Percentiles rank a stretch among this genome's conserved stretches.
Evolutionary conservation across 179 eudicot genomes (phyloP).

Genomic region (Heliamphora pulchella): DNA sequence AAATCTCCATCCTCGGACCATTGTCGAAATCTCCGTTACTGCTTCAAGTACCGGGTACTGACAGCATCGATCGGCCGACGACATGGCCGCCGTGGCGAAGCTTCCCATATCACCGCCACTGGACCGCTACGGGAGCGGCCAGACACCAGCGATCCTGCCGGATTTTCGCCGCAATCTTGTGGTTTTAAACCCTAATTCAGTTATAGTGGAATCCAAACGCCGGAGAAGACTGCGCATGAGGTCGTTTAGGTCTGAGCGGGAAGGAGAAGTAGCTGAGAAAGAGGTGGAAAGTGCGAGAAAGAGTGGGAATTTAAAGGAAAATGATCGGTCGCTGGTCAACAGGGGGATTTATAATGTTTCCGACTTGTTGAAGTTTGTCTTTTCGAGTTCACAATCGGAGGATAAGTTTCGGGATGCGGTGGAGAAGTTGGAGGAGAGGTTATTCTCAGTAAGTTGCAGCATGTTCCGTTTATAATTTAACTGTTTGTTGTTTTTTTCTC

Average conservation of each 20-base stretch:
- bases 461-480: neutral
- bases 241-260: slow-evolving; percentile 45
- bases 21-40: too few relatives aligned
- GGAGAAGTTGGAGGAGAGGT: slow-evolving; percentile 60
- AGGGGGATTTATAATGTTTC: slow-evolving; percentile 11
- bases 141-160: slow-evolving; percentile 24
- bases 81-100: slow-evolving; percentile 35
- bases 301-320: slow-evolving; percentile 15
- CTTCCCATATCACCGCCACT: slow-evolving; percentile 24
- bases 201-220: slow-evolving; percentile 23
- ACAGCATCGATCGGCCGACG: neutral
- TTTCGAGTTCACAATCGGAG: slow-evolving; percentile 39
- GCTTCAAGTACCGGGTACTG: neutral
- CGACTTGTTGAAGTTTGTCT: slow-evolving; percentile 39
- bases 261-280: slow-evolving; percentile 17
- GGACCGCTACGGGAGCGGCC: slow-evolving; percentile 19
- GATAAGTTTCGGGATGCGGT: slow-evolving; percentile 35
- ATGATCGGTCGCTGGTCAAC: neutral
- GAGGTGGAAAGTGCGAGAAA: slow-evolving; percentile 16
- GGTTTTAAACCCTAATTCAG: slow-evolving; percentile 22
- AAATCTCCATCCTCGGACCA: neutral
- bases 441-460: slow-evolving; percentile 47
- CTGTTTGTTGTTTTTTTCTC: too few relatives aligned
- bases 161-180: slow-evolving; percentile 31
- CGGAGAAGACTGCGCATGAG: slow-evolving; percentile 29